Evolutionary conservation across 108 stramenopile species (phyloP), one percentile per base, ranked within the genome.

Genomic region (Nitzschia sp.): DNA sequence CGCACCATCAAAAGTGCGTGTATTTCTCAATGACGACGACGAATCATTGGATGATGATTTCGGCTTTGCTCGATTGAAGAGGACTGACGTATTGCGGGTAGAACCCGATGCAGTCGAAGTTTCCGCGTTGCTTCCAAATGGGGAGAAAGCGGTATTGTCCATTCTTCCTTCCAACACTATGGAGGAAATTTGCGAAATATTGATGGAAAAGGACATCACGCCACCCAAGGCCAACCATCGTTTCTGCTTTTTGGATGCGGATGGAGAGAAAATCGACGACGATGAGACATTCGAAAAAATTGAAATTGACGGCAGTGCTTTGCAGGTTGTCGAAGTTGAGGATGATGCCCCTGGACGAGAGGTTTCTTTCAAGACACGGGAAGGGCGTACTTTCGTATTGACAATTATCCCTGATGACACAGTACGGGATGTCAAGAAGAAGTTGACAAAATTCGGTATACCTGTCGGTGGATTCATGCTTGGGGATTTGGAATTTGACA

Each of bases 161-260:
- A 12, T 66, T 15, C 25, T 73, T 15, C 72, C 72, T 12, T 48
- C 71, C 8, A 43, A 46, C 39, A 64, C 71, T 34, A 61, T 62
- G 24, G 20, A 15, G 15, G 63, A 72, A 26, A 46, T 64, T n/a
- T 24, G 48, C 14, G 71, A 72, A 20, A 19, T 61, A 10, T 50
- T 64, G 9, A 37, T 51, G 38, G 53, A 56, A 44, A 10, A 55
- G 26, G 24, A 38, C 11, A 38, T 15, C 25, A 37, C 11, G 12
- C 20, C 26, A 19, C 58, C 58, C 5, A 63, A 37, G 37, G 19
- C 19, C 37, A 26, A 48, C 12, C 37, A 51, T 37, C 56, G 72
- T 1, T n/a, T 58, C 15, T 73, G 65, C 43, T 66, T 66, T 48
- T 41, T 66, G 8, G 57, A 73, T 38, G 65, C 17, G n/a, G 59